Base-by-base conservation (phyloP, 805 yeast species). In the Blastobotrys chiropterorum region DNA sequence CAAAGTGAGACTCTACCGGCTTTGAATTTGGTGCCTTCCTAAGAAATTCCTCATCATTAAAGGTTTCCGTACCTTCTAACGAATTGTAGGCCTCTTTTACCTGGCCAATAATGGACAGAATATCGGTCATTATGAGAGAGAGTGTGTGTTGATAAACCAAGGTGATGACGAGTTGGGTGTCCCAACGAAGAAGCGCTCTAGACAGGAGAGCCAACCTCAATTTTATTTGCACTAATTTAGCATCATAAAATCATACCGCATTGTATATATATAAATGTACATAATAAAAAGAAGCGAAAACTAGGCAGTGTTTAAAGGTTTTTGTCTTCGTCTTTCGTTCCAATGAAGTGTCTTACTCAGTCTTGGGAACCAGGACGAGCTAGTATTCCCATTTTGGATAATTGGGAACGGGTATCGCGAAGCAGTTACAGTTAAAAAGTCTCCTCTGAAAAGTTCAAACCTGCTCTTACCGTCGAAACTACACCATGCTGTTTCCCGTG, bases 361-460 rank as follows among this genome's bases (percentile, higher is more conserved):
- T 79, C 45, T 89, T 90, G 62, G 89, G 78, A 66, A 90, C 95
- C 67, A 94, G 76, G 70, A 86, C 82, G 67, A 58, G 48, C 88
- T 94, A 54, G 60, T 47, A 55, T 62, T 48, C 3, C 85, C 79
- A 51, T 81, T 76, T 19, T 85, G 79, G 1, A 94, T 94, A 0
- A 97, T 90, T 3, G 99, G 99, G 73, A 94, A 94, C 19, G 97
- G 95, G 69, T 79, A 92, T 26, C 90, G 87, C 45, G 94, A 83
- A 0, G 97, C 97, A 40, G 81, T 80, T 14, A 94, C 79, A 0
- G 90, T 80, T 34, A 94, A 86, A 61, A 87, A 90, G 65, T 89
- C 94, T 6, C 98, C 97, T 51, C 80, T 81, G 34, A 72, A 68
- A 46, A 94, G 70, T 65, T 94, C 96, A 2, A 89, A 84, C 42